Conservation (phyloP, 129 eudicot genomes). For the Daucus carota region DH1_v3.0 NC_030388.2:11191001-11191500, state of each 20-base stretch:
- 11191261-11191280: neutral
- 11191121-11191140: slow-evolving; percentile 43
- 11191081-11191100: slow-evolving; percentile 94
- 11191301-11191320: too few relatives aligned
- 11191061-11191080: slow-evolving; percentile 47
- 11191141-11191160: neutral
- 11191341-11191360: neutral
- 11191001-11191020: slow-evolving; percentile 90
- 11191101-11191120: slow-evolving; percentile 81
- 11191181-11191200: neutral
- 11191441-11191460: neutral
- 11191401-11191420: neutral
- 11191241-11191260: neutral
- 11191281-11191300: neutral
- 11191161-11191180: neutral
- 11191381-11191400: neutral
- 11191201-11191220: neutral
- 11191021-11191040: slow-evolving; percentile 87
- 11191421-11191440: neutral
- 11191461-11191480: neutral
- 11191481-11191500: neutral
- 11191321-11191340: too few relatives aligned
- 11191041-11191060: slow-evolving; percentile 75
- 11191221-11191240: neutral
- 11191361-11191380: neutral